Conservation (phyloP, 1,284 basidiomycete species). For the Coriolopsis trogii region DNA sequence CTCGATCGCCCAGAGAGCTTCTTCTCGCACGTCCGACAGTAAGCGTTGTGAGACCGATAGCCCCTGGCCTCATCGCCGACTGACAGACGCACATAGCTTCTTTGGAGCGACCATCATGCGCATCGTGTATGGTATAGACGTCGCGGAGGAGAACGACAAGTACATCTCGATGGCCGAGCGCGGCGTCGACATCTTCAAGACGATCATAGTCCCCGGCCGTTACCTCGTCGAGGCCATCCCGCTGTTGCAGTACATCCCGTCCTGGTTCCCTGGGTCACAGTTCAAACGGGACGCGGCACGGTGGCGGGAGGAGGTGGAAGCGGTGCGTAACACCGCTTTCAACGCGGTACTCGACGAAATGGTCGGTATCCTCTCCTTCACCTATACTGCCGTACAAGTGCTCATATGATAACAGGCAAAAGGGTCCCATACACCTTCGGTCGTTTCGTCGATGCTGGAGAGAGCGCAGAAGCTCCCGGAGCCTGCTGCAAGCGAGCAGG, state of each 20-base stretch:
- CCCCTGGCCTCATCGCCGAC: no score
- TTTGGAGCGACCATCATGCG: constrained; percentile 1
- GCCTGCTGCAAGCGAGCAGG: neutral
- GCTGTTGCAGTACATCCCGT: constrained; percentile 5
- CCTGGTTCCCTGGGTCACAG: constrained; percentile 13
- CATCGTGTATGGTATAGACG: constrained; percentile 6
- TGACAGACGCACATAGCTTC: neutral
- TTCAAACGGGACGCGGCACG: constrained; percentile 9
- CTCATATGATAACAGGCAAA: no score
- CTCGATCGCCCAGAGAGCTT: neutral
- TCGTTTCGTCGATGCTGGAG: no score
- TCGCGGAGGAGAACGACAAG: constrained; percentile 18
- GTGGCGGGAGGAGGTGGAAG: neutral
- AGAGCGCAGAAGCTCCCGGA: neutral
- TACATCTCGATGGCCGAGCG: neutral
- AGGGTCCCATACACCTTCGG: no score
- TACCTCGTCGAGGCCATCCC: constrained; percentile 10
- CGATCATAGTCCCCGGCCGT: constrained; percentile 2
- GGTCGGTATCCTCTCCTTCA: neutral
- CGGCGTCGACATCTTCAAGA: neutral
- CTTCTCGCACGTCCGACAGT: neutral
- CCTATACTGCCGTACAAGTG: no score
- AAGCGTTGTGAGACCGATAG: neutral
- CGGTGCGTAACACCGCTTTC: no score
- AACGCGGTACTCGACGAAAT: neutral